These are phyloP conservation scores for Globisporangium parvum DNA, from an alignment of 352 stramenopile species.

Conservation along the genomic window DNA sequence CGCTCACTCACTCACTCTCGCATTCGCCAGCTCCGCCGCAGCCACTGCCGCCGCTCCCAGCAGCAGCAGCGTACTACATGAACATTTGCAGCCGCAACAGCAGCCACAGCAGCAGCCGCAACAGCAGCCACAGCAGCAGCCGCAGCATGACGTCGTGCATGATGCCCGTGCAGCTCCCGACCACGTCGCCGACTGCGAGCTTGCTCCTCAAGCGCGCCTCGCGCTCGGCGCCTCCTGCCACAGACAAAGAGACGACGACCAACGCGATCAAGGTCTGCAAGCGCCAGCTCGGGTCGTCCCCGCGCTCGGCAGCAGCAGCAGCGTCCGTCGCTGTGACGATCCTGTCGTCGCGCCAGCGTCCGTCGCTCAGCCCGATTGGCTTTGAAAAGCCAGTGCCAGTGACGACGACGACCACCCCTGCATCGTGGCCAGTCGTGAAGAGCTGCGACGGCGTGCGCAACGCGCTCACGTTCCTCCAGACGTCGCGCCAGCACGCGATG, in stretches of 20 bases:
- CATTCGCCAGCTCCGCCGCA: too few relatives aligned
- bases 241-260: constrained; percentile 30
- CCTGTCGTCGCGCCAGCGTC: constrained; percentile 13
- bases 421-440: constrained; percentile 36
- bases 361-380: constrained; percentile 3
- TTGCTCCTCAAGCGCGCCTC: constrained; percentile 36
- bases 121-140: too few relatives aligned
- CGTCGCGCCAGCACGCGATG: constrained; percentile 64
- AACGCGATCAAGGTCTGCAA: constrained; percentile 52
- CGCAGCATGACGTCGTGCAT: constrained; percentile 17
- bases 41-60: too few relatives aligned
- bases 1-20: too few relatives aligned
- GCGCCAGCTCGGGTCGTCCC: constrained; percentile 39
- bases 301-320: constrained; percentile 23
- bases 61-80: too few relatives aligned
- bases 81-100: too few relatives aligned
- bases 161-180: constrained; percentile 35
- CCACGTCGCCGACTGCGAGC: constrained; percentile 24
- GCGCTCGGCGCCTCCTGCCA: constrained; percentile 1
- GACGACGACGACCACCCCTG: background rate
- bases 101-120: constrained; percentile 3
- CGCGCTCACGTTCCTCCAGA: constrained; percentile 57
- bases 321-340: constrained; percentile 9
- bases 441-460: constrained; percentile 62
- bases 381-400: background rate